These are phyloP conservation scores for Penicillium chermesinum DNA, from an alignment of 495 filamentous ascomycete genomes.

Conservation along the genomic window DNA sequence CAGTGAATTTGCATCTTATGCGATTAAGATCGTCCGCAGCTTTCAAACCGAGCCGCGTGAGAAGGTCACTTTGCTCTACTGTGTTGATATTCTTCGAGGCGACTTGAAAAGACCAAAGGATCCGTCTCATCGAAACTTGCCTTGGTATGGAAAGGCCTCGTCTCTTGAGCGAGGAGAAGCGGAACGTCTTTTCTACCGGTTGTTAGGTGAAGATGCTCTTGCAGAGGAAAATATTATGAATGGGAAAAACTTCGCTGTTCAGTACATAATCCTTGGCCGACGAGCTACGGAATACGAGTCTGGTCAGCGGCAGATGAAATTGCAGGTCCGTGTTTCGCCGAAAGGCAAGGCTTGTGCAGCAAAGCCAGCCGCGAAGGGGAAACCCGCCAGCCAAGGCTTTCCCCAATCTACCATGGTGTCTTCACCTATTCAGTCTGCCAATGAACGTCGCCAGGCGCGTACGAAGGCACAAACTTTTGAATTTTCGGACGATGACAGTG, in stretches of 20 bases:
- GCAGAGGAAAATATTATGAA: conserved; percentile 56
- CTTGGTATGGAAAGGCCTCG: conserved; percentile 51
- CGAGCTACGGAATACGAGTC: conserved; percentile 48
- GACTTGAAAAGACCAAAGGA: conserved; percentile 45
- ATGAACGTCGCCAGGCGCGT: conserved; percentile 40
- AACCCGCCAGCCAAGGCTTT: conserved; percentile 18
- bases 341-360: conserved; percentile 35
- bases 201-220: conserved; percentile 59
- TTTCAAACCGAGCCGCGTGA: conserved; percentile 42
- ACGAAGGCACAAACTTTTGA: conserved; percentile 28
- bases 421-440: conserved; percentile 64
- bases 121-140: conserved; percentile 41
- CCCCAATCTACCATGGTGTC: conserved; percentile 79
- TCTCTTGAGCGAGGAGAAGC: conserved; percentile 54
- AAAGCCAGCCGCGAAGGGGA: conserved; percentile 15
- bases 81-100: conserved; percentile 58
- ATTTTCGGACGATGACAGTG: conserved; percentile 44
- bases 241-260: conserved; percentile 50
- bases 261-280: conserved; percentile 55
- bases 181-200: conserved; percentile 59
- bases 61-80: conserved; percentile 50
- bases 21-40: conserved; percentile 59
- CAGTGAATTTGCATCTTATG: conserved; percentile 63
- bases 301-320: conserved; percentile 48
- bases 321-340: conserved; percentile 56